Evolutionary conservation across 768 basidiomycete genomes (phyloP), one percentile per base, ranked within the genome.

Genomic region (Tylopilus balloui): DNA sequence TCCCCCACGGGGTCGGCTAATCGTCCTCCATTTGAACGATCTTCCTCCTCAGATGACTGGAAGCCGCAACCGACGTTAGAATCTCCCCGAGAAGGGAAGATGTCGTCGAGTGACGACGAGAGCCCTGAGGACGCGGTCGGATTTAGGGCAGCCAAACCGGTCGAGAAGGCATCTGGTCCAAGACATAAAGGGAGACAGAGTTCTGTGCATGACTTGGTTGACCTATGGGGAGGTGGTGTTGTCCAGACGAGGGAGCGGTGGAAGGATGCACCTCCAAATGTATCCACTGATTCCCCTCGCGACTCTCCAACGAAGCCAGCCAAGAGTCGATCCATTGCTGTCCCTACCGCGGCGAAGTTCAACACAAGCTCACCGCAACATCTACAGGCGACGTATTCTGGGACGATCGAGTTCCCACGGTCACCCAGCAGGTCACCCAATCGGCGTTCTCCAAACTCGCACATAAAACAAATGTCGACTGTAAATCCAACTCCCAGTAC

Each of bases 131-230:
- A 80, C 24, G 69, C 67, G 29, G 53, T 43, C 14, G 68, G 71
- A 14, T 63, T 64, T 40, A 47, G 28, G 38, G 50, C 56, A 45
- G 50, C 61, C 20, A 65, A 54, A 45, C 41, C 54, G 6, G 59
- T 24, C 41, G 47, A 64, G 50, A 64, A 58, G 43, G 50, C 57
- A 27, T 55, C 62, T 15, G 61, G 60, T 51, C 57, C 66, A 44
- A 68, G 65, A 43, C 61, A 68, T 35, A 75, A 66, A 56, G 73
- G 78, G 34, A 71, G 88, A 54, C 87, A 91, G 71, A 84, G 81
- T 58, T 91, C 90, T 12, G 88, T 91, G 20, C 88, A 92, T 59
- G 85, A 92, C 59, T 63, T 91, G 47, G 86, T 91, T 24, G 85
- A 86, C 62, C 64, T 91, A 24, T 90, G 84, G 74, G 86, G 86